Conservation (phyloP, 805 yeast genomes). For the Cyberlindnera mycetangii region DNA sequence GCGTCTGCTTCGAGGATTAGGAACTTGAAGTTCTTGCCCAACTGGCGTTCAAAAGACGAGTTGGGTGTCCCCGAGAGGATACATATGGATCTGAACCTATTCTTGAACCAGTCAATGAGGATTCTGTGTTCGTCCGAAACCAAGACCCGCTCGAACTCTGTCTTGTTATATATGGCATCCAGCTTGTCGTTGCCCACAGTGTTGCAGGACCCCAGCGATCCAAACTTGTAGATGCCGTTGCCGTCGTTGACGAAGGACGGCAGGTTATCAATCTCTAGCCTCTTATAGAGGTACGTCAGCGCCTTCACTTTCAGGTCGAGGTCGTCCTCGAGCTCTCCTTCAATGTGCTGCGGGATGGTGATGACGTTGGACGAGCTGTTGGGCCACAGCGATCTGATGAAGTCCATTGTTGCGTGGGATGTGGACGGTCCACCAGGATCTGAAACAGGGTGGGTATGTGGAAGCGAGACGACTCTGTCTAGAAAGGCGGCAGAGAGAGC, state of each 20-base stretch:
- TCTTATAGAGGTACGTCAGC: constrained; percentile 52
- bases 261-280: constrained; percentile 43
- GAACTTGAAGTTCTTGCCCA: constrained; percentile 32
- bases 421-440: too few species aligned
- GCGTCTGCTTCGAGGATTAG: constrained; percentile 39
- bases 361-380: constrained; percentile 32
- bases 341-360: constrained; percentile 46
- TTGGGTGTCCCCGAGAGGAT: constrained; percentile 50
- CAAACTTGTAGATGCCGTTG: constrained; percentile 26
- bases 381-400: constrained; percentile 33
- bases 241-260: constrained; percentile 39
- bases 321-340: constrained; percentile 51
- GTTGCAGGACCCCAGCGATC: background rate
- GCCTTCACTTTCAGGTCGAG: constrained; percentile 62
- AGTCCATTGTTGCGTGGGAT: constrained; percentile 26
- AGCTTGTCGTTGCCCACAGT: constrained; percentile 34
- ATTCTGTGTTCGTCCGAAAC: constrained; percentile 61
- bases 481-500: too few species aligned
- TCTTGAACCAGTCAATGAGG: constrained; percentile 62
- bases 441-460: background rate
- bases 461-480: background rate
- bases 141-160: constrained; percentile 40
- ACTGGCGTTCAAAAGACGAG: constrained; percentile 20
- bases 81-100: constrained; percentile 61
- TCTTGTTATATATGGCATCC: constrained; percentile 52